These are phyloP conservation scores for Psilocybe mexicana DNA, from an alignment of 1,284 basidiomycete genomes.

Conservation along the genomic window DNA sequence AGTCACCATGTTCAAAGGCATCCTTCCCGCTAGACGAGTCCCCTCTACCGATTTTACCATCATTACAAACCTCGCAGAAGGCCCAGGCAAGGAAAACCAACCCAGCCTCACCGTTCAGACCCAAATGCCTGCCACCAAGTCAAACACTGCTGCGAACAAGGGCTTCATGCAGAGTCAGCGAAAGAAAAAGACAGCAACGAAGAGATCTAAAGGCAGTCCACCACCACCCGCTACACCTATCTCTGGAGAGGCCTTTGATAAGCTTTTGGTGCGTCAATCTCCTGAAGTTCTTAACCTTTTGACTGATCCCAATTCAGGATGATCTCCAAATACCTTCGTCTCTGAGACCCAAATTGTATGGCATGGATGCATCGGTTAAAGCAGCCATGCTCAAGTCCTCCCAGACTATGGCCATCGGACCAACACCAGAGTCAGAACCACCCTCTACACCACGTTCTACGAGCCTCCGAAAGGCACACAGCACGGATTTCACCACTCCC, in stretches of 20 bases:
- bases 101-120: conserved; percentile 34
- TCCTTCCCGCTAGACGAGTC: conserved; percentile 64
- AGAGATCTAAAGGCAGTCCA: conserved; percentile 38
- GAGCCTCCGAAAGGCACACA: conserved; percentile 61
- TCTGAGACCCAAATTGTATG: conserved; percentile 72
- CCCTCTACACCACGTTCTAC: conserved; percentile 38
- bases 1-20: conserved; percentile 69
- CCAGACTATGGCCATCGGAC: conserved; percentile 57
- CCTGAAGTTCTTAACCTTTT: neutral
- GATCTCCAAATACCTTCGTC: conserved; percentile 82
- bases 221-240: conserved; percentile 39
- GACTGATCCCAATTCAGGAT: conserved; percentile 49
- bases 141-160: conserved; percentile 27
- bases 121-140: conserved; percentile 23
- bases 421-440: conserved; percentile 34
- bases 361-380: conserved; percentile 81
- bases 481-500: conserved; percentile 68
- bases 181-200: conserved; percentile 42
- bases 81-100: conserved; percentile 64
- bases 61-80: conserved; percentile 54
- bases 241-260: conserved; percentile 61
- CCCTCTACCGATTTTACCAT: conserved; percentile 71
- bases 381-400: conserved; percentile 90
- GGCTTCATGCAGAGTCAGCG: conserved; percentile 34
- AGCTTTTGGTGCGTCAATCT: conserved; percentile 58